Evolutionary conservation across 495 filamentous ascomycete genomes (phyloP).

Genomic region (Lichina pygmaea): DNA sequence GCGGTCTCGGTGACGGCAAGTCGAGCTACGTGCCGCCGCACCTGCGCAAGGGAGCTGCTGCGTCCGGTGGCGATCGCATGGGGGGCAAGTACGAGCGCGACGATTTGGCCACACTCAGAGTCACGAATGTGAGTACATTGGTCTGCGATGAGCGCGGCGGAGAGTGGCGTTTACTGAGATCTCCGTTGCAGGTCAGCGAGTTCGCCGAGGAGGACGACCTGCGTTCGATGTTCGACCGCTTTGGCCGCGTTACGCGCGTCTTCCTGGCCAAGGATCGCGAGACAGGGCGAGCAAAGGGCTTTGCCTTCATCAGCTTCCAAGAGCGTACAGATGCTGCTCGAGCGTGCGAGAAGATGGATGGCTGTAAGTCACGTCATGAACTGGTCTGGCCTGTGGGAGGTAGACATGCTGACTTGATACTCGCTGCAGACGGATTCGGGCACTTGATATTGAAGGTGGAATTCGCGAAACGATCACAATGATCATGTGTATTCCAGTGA

Average conservation of each 20-base stretch:
- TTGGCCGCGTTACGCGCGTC: slow-evolving; percentile 85
- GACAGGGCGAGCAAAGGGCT: slow-evolving; percentile 83
- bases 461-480: slow-evolving; percentile 38
- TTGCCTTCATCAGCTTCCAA: slow-evolving; percentile 89
- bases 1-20: slow-evolving; percentile 30
- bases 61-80: slow-evolving; percentile 55
- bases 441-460: slow-evolving; percentile 78
- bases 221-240: slow-evolving; percentile 90
- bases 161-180: neutral
- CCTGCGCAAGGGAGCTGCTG: slow-evolving; percentile 43
- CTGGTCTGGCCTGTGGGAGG: neutral
- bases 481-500: neutral
- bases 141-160: neutral
- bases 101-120: slow-evolving; percentile 81
- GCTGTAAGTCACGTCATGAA: slow-evolving; percentile 28
- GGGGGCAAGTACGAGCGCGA: slow-evolving; percentile 88
- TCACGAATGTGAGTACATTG: slow-evolving; percentile 62
- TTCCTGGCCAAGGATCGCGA: slow-evolving; percentile 95
- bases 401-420: slow-evolving; percentile 2
- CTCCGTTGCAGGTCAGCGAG: slow-evolving; percentile 47
- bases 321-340: slow-evolving; percentile 69
- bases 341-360: slow-evolving; percentile 94
- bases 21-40: slow-evolving; percentile 82
- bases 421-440: slow-evolving; percentile 43
- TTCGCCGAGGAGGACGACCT: slow-evolving; percentile 88